Conservation (phyloP, 2,329 filamentous ascomycete genomes). For the Beauveria medogensis region DNA sequence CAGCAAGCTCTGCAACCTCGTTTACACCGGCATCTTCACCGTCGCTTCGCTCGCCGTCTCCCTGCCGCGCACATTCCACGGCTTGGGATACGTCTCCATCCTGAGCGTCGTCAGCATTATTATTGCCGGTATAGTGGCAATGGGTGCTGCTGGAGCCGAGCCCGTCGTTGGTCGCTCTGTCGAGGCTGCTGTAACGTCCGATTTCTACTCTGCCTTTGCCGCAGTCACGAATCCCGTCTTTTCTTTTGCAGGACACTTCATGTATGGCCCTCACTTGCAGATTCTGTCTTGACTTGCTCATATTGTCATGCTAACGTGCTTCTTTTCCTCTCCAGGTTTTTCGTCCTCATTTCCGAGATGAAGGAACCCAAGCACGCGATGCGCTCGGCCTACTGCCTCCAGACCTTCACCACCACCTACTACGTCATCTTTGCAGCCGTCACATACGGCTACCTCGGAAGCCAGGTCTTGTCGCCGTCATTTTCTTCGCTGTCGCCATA, state of each 20-base stretch:
- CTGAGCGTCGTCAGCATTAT: slow-evolving; percentile 38
- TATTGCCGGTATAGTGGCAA: slow-evolving; percentile 41
- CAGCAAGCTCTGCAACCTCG: slow-evolving; percentile 38
- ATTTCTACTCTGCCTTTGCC: slow-evolving; percentile 25
- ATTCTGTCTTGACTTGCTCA: not conserved
- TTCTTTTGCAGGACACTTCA: slow-evolving; percentile 43
- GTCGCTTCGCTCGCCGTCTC: slow-evolving; percentile 37
- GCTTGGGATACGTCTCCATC: slow-evolving; percentile 39
- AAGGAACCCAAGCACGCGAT: slow-evolving; percentile 40
- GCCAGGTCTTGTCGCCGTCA: slow-evolving; percentile 36
- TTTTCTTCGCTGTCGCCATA: slow-evolving; percentile 36
- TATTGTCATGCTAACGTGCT: not conserved
- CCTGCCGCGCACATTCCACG: slow-evolving; percentile 41
- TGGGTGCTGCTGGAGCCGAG: slow-evolving; percentile 38
- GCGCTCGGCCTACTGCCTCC: slow-evolving; percentile 42
- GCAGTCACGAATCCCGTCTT: slow-evolving; percentile 40
- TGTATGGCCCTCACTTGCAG: slow-evolving; percentile 18
- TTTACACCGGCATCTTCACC: slow-evolving; percentile 43
- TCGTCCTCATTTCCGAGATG: slow-evolving; percentile 47
- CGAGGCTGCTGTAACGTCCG: slow-evolving; percentile 26
- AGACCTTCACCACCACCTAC: slow-evolving; percentile 40
- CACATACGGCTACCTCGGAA: slow-evolving; percentile 41
- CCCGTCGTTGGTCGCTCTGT: slow-evolving; percentile 30
- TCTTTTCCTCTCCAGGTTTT: slow-evolving; percentile 26
- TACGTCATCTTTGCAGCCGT: slow-evolving; percentile 44